Evolutionary conservation across 148 eudicot genomes (phyloP).

Genomic region (Fagopyrum homotropicum): DNA sequence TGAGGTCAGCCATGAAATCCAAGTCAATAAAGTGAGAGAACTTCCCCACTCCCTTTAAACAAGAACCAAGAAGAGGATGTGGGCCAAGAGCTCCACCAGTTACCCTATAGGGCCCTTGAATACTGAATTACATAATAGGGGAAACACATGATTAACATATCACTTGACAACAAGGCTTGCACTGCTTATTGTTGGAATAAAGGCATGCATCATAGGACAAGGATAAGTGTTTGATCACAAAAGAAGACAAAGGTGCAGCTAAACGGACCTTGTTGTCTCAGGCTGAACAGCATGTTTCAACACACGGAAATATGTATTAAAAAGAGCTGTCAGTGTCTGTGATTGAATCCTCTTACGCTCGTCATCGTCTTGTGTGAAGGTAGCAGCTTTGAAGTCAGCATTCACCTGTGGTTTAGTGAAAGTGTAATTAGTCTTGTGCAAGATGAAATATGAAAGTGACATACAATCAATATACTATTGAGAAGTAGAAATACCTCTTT

Average conservation of each 20-base stretch:
- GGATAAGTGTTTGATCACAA: neutral
- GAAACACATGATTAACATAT: neutral
- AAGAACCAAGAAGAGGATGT: constrained; percentile 74
- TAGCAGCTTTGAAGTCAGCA: constrained; percentile 84
- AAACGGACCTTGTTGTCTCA: neutral
- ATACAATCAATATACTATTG: neutral
- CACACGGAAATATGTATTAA: constrained; percentile 74
- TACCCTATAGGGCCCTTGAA: constrained; percentile 25
- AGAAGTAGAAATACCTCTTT: constrained; percentile 55
- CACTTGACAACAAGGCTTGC: neutral
- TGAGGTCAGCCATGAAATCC: constrained; percentile 89
- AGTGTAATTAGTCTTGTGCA: neutral
- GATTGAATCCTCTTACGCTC: constrained; percentile 75
- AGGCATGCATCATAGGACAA: neutral
- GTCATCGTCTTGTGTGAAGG: constrained; percentile 53
- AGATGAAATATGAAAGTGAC: neutral
- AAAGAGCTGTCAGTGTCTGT: constrained; percentile 68
- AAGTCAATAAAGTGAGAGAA: constrained; percentile 84
- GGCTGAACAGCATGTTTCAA: constrained; percentile 59
- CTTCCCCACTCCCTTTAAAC: constrained; percentile 84
- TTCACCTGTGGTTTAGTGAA: constrained; percentile 43
- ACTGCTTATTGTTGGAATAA: neutral
- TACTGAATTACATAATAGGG: constrained; percentile 27
- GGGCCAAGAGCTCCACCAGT: constrained; percentile 31
- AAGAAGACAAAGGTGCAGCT: neutral